Percentiles rank a stretch among this genome's conserved stretches.
Evolutionary conservation across 2,329 filamentous ascomycete species (phyloP).

Genomic region (Ophiostoma himal-ulmi): DNA sequence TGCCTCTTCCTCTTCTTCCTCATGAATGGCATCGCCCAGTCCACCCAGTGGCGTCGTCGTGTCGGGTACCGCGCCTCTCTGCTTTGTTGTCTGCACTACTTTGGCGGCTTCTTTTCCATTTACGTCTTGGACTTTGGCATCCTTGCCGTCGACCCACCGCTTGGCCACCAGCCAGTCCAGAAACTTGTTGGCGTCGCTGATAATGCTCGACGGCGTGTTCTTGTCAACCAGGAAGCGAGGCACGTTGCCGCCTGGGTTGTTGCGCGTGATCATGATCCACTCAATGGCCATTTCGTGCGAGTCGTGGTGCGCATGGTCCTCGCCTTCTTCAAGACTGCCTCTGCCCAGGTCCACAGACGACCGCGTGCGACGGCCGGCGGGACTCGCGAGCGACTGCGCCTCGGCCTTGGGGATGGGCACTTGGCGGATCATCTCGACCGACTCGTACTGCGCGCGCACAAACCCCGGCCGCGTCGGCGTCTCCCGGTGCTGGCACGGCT

Average conservation of each 20-base stretch:
- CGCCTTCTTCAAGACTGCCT: conserved; percentile 30
- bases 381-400: neutral
- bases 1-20: conserved; percentile 26
- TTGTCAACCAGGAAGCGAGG: conserved; percentile 88
- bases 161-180: conserved; percentile 59
- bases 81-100: conserved; percentile 22
- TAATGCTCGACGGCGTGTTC: conserved; percentile 75
- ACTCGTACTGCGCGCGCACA: conserved; percentile 83
- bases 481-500: conserved; percentile 71
- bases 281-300: conserved; percentile 53
- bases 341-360: conserved; percentile 42
- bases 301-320: conserved; percentile 18
- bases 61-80: neutral
- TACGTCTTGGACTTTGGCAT: conserved; percentile 9
- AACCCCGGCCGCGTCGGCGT: conserved; percentile 65
- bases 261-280: conserved; percentile 89
- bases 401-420: conserved; percentile 50
- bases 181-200: conserved; percentile 74
- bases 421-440: conserved; percentile 84
- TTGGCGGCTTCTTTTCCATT: conserved; percentile 14
- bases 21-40: conserved; percentile 4
- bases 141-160: neutral
- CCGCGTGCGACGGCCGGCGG: conserved; percentile 34
- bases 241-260: conserved; percentile 81
- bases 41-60: neutral